Conservation (phyloP, 2,329 filamentous ascomycete genomes). For the Fusarium annulatum region DNA sequence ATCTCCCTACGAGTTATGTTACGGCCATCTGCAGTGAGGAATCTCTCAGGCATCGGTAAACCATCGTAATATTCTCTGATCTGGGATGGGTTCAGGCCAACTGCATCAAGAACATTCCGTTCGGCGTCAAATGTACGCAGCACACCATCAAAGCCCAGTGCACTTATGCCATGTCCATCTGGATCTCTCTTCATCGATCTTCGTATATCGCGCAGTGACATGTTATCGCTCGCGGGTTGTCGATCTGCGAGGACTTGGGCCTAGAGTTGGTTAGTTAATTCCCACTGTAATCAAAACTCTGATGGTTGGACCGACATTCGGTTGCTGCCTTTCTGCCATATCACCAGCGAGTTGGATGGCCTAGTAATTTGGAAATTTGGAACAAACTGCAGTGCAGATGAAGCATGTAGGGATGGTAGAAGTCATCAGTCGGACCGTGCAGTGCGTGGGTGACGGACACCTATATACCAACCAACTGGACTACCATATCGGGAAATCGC, state of each 20-base stretch:
- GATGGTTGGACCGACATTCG: not conserved
- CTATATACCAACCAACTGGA: too few species aligned
- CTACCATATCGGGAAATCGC: too few species aligned
- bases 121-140: not conserved
- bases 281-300: rapidly evolving
- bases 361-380: too few species aligned
- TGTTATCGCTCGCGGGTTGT: not conserved
- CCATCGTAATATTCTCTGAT: not conserved
- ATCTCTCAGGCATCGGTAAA: not conserved
- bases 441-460: too few species aligned
- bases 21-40: not conserved
- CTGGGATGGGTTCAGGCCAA: not conserved
- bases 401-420: too few species aligned
- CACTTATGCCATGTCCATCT: not conserved
- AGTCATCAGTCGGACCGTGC: too few species aligned
- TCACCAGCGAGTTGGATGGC: not conserved
- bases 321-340: not conserved
- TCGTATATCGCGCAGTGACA: not conserved
- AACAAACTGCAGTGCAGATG: too few species aligned
- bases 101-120: not conserved
- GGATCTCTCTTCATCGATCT: not conserved
- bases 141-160: constrained; percentile 4
- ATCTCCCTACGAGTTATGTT: not conserved
- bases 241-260: not conserved
- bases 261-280: not conserved